Conservation (phyloP, 495 filamentous ascomycete species). For the Daldinia decipiens region DNA sequence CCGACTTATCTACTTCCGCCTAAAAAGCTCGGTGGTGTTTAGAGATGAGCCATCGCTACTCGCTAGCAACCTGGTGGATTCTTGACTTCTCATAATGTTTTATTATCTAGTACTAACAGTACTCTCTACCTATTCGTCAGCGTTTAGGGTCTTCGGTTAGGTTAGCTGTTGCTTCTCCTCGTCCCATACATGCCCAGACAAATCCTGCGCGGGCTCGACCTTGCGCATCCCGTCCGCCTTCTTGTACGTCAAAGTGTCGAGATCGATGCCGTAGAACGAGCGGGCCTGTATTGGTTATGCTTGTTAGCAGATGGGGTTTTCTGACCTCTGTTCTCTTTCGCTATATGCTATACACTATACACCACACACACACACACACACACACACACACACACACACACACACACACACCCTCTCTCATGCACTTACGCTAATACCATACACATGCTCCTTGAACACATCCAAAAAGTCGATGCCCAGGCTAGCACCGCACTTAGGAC, state of each 20-base stretch:
- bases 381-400: not conserved
- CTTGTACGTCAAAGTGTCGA: slow-evolving; percentile 36
- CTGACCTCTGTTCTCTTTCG: not conserved
- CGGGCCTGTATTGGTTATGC: slow-evolving; percentile 28
- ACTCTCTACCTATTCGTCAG: not conserved
- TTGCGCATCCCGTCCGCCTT: slow-evolving; percentile 39
- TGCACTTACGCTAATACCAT: slow-evolving; percentile 47
- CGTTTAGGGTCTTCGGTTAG: not conserved
- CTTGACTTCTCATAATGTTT: not conserved
- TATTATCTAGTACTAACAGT: not conserved
- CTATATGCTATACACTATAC: not conserved
- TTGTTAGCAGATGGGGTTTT: not conserved
- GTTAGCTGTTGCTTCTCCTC: slow-evolving; percentile 43
- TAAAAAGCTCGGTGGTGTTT: not conserved
- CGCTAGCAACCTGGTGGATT: not conserved
- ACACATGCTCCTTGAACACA: slow-evolving; percentile 27
- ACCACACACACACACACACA: not conserved
- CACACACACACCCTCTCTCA: not conserved
- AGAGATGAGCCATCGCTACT: not conserved
- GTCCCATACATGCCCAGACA: slow-evolving; percentile 44
- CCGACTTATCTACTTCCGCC: not conserved
- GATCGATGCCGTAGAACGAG: slow-evolving; percentile 44
- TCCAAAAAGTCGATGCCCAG: slow-evolving; percentile 49
- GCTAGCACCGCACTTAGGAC: slow-evolving; percentile 47
- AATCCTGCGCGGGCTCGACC: slow-evolving; percentile 35